Evolutionary conservation across 768 basidiomycete species (phyloP).

Genomic region (Auricularia sp.): DNA sequence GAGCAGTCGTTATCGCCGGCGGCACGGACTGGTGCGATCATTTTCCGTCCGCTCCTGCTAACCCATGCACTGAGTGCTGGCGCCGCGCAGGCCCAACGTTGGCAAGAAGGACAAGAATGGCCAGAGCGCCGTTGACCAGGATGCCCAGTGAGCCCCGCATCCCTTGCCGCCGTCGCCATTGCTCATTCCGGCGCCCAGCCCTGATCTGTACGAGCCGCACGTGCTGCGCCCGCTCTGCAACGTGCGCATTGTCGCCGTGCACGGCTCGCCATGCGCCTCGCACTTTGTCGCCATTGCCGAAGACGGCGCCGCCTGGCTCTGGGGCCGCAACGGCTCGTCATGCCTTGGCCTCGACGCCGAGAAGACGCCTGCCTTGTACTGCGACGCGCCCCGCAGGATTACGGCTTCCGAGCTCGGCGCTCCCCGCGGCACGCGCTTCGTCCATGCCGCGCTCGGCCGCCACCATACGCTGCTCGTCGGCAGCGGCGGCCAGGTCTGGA

Average conservation of each 20-base stretch:
- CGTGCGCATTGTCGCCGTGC: slow-evolving; percentile 58
- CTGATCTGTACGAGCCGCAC: slow-evolving; percentile 81
- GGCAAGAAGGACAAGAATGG: slow-evolving; percentile 11
- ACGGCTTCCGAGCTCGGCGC: slow-evolving; percentile 54
- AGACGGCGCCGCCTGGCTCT: slow-evolving; percentile 77
- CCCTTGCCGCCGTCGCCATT: background rate
- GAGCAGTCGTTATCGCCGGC: slow-evolving; percentile 4
- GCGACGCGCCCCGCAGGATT: slow-evolving; percentile 57
- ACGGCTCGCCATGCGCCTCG: slow-evolving; percentile 66
- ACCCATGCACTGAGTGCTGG: background rate
- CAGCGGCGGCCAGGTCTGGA: slow-evolving; percentile 75
- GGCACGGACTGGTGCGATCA: slow-evolving; percentile 6
- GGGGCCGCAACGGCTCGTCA: slow-evolving; percentile 71
- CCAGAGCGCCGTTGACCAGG: background rate
- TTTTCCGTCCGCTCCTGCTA: background rate
- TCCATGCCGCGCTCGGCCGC: slow-evolving; percentile 74
- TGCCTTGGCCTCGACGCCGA: slow-evolving; percentile 54
- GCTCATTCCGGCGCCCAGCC: slow-evolving; percentile 25
- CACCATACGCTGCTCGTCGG: slow-evolving; percentile 77
- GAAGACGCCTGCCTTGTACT: slow-evolving; percentile 27
- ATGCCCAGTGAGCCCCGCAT: slow-evolving; percentile 2
- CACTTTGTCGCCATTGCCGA: slow-evolving; percentile 67
- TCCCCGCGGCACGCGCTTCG: slow-evolving; percentile 45
- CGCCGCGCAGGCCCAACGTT: slow-evolving; percentile 7
- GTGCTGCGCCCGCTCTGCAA: slow-evolving; percentile 84